Evolutionary conservation across 495 filamentous ascomycete species (phyloP).

Genomic region (Penicillium argentinense): DNA sequence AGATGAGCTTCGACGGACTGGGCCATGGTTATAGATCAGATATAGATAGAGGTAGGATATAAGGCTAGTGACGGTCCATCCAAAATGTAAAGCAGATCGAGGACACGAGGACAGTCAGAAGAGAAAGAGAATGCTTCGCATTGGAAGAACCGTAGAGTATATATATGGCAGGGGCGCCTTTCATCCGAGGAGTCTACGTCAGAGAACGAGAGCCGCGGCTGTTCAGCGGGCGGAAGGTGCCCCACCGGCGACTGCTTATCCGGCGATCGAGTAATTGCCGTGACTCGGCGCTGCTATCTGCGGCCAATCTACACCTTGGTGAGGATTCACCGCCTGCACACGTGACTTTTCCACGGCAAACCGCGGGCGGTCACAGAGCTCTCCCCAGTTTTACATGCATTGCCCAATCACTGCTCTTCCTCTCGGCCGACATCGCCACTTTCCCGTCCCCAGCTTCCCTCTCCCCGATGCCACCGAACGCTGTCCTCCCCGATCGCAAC

Average conservation of each 20-base stretch:
- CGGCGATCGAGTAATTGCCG: conserved; percentile 1
- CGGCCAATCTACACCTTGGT: too few relatives aligned
- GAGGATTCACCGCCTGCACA: background rate
- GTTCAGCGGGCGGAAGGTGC: background rate
- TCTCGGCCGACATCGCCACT: conserved; percentile 37
- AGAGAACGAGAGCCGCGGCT: background rate
- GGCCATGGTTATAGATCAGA: too few relatives aligned
- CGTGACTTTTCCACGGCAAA: conserved; percentile 1
- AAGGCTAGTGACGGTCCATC: background rate
- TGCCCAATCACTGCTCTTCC: conserved; percentile 1
- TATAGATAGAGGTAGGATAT: background rate
- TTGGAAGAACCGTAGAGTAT: conserved; percentile 5
- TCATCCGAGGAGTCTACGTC: conserved; percentile 6
- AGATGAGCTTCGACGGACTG: conserved; percentile 67
- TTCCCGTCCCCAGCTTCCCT: conserved; percentile 13
- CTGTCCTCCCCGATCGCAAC: conserved; percentile 2
- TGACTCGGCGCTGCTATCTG: too few relatives aligned
- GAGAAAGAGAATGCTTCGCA: too few relatives aligned
- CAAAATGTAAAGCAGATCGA: background rate
- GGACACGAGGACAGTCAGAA: background rate
- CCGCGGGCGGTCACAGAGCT: too few relatives aligned
- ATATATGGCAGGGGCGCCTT: conserved; percentile 17
- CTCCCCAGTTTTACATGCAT: background rate
- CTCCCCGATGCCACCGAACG: background rate
- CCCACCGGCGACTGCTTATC: background rate